These are phyloP conservation scores for Penstemon davidsonii DNA, from an alignment of 257 asterid species.

Conservation along the genomic window DNA sequence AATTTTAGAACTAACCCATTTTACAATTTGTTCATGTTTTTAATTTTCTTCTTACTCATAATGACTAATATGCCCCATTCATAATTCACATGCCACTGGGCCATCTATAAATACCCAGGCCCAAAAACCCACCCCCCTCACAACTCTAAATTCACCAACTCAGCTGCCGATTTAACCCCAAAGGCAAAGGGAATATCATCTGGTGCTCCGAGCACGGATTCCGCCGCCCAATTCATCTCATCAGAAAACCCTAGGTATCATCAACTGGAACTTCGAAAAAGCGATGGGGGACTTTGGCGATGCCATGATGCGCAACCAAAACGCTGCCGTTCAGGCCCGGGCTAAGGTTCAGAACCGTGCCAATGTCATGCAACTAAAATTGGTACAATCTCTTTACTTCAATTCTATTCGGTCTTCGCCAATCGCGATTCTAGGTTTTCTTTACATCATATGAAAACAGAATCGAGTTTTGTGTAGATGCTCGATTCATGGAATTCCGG, in stretches of 20 bases:
- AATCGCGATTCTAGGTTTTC: slow-evolving; percentile 16
- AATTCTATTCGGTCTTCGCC: neutral
- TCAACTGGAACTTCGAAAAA: slow-evolving; percentile 19
- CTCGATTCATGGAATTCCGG: neutral
- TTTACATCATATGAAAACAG: neutral
- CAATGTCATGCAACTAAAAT: slow-evolving; percentile 90
- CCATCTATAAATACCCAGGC: neutral
- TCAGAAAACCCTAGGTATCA: slow-evolving; percentile 27
- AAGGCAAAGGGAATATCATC: neutral
- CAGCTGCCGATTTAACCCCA: slow-evolving; percentile 26
- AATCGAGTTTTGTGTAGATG: slow-evolving; percentile 4
- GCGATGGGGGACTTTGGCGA: slow-evolving; percentile 89
- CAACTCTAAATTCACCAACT: neutral
- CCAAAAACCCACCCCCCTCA: slow-evolving; percentile 24
- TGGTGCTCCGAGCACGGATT: neutral
- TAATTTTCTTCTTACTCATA: neutral
- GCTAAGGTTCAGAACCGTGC: slow-evolving; percentile 93
- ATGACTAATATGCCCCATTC: neutral
- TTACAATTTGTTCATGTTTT: too few relatives aligned
- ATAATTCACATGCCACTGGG: neutral
- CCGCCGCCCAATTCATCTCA: slow-evolving; percentile 18
- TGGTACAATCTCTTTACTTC: slow-evolving; percentile 40
- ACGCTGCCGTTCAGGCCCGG: slow-evolving; percentile 93
- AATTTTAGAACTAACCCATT: too few relatives aligned
- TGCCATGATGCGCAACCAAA: slow-evolving; percentile 83